Evolutionary conservation across 2,329 filamentous ascomycete species (phyloP), one percentile per base, ranked within the genome.

Genomic region (Bipolaris zeicola): DNA sequence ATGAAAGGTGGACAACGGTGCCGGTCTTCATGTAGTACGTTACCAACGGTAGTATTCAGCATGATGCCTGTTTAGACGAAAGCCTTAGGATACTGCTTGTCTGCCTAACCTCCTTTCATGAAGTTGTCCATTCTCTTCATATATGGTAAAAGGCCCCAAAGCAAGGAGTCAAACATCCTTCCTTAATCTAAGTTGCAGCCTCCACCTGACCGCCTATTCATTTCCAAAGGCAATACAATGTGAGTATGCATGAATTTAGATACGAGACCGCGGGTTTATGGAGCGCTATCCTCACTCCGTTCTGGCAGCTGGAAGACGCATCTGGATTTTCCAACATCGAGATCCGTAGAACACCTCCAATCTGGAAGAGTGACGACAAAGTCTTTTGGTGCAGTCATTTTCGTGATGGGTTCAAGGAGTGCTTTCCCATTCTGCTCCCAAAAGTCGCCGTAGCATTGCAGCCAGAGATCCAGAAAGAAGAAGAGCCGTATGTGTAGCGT

Each of bases 341-440:
- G 24, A 22, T 52, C 47, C 1, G 52, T 60, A 5, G 58, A 58
- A 34, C 61, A 63, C 33, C 49, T 52, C 38, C 49, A 60, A 42
- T 57, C 55, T 7, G 66, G 65, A 45, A 70, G 57, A 14, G 50
- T 55, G 10, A 70, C 31, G 11, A 64, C 52, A 41, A 69, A 70
- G 11, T 57, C 43, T 5, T 26, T 26, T n/a, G 54, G 54, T 1
- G 51, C 53, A 11, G 56, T 66, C n/a, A 69, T 54, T 2, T 18
- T 46, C 47, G 52, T 64, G 24, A 67, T 43, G 2, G 56, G 50
- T 14, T 58, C 33, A 22, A 69, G 31, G 5, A 68, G 37, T 31
- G 59, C 50, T n/a, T 18, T 36, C 18, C 56, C 55, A 5, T 57
- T 46, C 7, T 55, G 43, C 14, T 60, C 28, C 66, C 66, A 70